Conservation (phyloP, 139 green algal genomes). For the Chlorella sp. region DNA sequence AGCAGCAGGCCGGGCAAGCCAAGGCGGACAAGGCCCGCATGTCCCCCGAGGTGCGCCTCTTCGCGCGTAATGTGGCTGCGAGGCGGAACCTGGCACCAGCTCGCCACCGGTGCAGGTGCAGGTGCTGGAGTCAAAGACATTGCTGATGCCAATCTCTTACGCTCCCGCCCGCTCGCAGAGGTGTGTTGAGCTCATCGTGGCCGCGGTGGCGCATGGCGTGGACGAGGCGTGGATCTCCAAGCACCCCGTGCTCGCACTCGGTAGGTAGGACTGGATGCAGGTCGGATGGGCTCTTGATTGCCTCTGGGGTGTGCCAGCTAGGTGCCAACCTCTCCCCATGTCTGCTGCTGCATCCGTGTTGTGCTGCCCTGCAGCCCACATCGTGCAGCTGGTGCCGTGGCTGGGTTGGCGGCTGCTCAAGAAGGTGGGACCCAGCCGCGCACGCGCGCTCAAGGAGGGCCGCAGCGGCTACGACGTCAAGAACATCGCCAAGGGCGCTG, state of each 20-base stretch:
- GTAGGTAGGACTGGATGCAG: too few relatives aligned
- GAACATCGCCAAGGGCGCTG: conserved; percentile 5
- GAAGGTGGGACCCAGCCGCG: conserved; percentile 57
- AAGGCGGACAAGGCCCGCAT: conserved; percentile 15
- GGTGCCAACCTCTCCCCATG: neutral
- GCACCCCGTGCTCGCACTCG: conserved; percentile 71
- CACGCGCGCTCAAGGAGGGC: conserved; percentile 46
- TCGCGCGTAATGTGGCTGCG: too few relatives aligned
- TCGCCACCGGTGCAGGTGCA: too few relatives aligned
- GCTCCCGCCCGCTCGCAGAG: conserved; percentile 3
- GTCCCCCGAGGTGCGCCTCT: conserved; percentile 9
- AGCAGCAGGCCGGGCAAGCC: too few relatives aligned
- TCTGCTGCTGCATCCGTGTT: neutral
- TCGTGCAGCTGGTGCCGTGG: conserved; percentile 49
- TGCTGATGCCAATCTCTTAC: too few relatives aligned
- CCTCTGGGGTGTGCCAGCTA: too few relatives aligned
- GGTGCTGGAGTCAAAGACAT: too few relatives aligned
- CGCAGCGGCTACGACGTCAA: conserved; percentile 53
- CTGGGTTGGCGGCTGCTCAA: conserved; percentile 60
- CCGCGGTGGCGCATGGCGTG: conserved; percentile 56
- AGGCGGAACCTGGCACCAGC: too few relatives aligned
- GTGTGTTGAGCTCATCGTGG: conserved; percentile 54
- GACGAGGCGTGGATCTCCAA: conserved; percentile 72
- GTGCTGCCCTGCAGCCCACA: conserved; percentile 31
- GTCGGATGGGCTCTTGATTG: too few relatives aligned